phyloP scores from a whole-genome alignment of 176 grass and related monocot species.

The Oryza glumipatula region DNA sequence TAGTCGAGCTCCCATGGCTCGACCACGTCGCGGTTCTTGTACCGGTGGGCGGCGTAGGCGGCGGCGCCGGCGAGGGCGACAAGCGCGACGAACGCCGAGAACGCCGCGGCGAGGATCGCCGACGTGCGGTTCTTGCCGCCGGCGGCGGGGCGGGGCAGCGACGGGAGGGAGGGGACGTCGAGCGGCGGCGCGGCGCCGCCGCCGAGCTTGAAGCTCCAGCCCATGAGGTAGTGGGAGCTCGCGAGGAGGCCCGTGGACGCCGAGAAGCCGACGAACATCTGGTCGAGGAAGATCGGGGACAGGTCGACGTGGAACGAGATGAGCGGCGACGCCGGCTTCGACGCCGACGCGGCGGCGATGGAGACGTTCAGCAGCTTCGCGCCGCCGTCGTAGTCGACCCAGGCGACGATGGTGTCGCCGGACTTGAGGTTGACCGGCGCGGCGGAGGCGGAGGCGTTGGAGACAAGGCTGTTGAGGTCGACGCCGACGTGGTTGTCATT shows the following conservation, averaged over 20 bases:
- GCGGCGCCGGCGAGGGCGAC: conserved; percentile 30
- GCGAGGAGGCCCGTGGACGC: conserved; percentile 86
- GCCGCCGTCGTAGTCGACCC: conserved; percentile 82
- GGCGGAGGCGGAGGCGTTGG: conserved; percentile 55
- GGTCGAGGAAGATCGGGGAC: conserved; percentile 42
- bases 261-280: conserved; percentile 90
- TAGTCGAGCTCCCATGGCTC: conserved; percentile 78
- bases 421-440: conserved; percentile 71
- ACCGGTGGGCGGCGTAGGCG: conserved; percentile 51
- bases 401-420: conserved; percentile 56
- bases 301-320: conserved; percentile 70
- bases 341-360: conserved; percentile 15
- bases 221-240: conserved; percentile 88
- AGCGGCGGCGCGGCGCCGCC: conserved; percentile 48
- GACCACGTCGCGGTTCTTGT: conserved; percentile 70
- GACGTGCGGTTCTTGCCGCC: conserved; percentile 40
- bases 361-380: conserved; percentile 50
- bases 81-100: conserved; percentile 51
- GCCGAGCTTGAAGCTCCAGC: conserved; percentile 79
- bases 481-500: conserved; percentile 91
- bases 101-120: conserved; percentile 49
- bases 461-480: conserved; percentile 66
- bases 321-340: conserved; percentile 60
- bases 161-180: conserved; percentile 59
- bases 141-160: conserved; percentile 40